Conservation (phyloP, 768 basidiomycete species). For the Lepiota subincarnata region DNA sequence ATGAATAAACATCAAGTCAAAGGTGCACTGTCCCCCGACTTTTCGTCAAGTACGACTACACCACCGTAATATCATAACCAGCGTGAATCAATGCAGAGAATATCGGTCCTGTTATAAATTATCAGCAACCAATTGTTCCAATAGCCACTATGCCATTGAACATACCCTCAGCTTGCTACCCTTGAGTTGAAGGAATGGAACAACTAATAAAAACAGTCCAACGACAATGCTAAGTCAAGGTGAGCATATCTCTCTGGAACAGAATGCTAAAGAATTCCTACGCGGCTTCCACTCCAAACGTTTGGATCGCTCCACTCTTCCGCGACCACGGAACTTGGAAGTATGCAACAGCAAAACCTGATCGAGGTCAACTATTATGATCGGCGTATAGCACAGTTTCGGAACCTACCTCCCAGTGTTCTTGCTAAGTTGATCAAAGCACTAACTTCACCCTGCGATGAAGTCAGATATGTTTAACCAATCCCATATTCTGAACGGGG, state of each 20-base stretch:
- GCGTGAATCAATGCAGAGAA: neutral
- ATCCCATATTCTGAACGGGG: neutral
- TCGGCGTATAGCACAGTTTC: no score
- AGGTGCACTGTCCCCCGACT: no score
- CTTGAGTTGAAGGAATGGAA: neutral
- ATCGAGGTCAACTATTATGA: no score
- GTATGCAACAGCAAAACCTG: conserved; percentile 50
- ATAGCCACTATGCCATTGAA: no score
- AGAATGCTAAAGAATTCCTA: conserved; percentile 19
- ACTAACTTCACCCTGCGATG: conserved; percentile 45
- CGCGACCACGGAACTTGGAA: conserved; percentile 56
- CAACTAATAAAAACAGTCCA: neutral
- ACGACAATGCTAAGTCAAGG: neutral
- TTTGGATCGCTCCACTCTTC: conserved; percentile 48
- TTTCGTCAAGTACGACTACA: no score
- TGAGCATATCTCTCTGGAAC: neutral
- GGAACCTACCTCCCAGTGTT: conserved; percentile 36
- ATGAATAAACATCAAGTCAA: no score
- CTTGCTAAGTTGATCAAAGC: conserved; percentile 51
- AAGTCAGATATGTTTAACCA: neutral
- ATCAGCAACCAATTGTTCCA: no score
- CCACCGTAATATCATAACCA: no score
- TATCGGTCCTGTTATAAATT: neutral
- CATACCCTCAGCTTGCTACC: conserved; percentile 1
- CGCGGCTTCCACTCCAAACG: conserved; percentile 54